Conservation (phyloP, 495 filamentous ascomycete species). For the Aspergillus ostianus region DNA sequence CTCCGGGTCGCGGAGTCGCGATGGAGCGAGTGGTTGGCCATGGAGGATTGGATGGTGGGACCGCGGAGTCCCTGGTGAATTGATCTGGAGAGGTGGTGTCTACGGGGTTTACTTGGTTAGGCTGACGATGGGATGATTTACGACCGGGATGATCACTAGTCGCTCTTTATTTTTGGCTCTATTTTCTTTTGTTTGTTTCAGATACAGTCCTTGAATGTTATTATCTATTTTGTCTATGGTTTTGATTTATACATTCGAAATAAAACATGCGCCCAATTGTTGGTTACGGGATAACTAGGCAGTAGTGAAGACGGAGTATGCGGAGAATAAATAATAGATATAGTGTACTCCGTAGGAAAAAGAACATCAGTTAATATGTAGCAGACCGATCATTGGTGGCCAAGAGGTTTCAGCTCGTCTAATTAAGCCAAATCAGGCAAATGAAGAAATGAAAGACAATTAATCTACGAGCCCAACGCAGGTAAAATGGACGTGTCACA, state of each 20-base stretch:
- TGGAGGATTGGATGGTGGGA: slow-evolving; percentile 97
- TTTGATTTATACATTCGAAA: background rate
- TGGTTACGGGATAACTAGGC: too few relatives aligned
- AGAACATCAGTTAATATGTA: too few relatives aligned
- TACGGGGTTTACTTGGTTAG: background rate
- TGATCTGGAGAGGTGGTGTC: background rate
- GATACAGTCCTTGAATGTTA: background rate
- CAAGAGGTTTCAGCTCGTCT: background rate
- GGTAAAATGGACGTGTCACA: background rate
- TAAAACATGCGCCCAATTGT: too few relatives aligned
- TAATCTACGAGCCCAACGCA: too few relatives aligned
- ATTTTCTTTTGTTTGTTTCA: background rate
- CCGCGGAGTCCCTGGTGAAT: slow-evolving; percentile 52
- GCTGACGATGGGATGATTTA: slow-evolving; percentile 6
- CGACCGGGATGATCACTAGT: slow-evolving; percentile 6
- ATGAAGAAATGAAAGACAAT: background rate
- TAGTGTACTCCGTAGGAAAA: background rate
- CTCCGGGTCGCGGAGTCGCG: slow-evolving; percentile 74
- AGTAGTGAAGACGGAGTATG: too few relatives aligned
- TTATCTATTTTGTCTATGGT: slow-evolving; percentile 1
- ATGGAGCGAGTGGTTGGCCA: slow-evolving; percentile 87
- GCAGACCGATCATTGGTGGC: background rate
- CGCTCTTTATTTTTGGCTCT: slow-evolving; percentile 1
- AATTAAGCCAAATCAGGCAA: background rate
- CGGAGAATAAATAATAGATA: too few relatives aligned